phyloP scores from a whole-genome alignment of 331 rosid species.

The Telfairia occidentalis region DNA sequence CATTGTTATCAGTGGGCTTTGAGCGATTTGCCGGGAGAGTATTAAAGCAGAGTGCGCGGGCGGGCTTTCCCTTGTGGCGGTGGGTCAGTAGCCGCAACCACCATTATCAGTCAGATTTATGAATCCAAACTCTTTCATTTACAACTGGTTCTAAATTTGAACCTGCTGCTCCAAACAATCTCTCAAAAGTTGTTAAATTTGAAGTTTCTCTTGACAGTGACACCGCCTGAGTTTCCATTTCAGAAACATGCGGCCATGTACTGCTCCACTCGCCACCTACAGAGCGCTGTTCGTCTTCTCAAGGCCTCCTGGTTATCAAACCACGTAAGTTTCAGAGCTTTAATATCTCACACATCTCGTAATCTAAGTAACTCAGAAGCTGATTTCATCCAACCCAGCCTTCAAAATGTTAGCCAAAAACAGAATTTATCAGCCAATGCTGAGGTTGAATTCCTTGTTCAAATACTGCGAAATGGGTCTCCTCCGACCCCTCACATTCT shows the following conservation, averaged over 20 bases:
- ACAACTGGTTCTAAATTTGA: background rate
- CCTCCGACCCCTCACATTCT: constrained; percentile 22
- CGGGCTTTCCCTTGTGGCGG: background rate
- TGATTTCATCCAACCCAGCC: background rate
- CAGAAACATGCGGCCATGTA: constrained; percentile 12
- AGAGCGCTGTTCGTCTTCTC: background rate
- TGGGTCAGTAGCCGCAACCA: background rate
- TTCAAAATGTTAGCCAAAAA: background rate
- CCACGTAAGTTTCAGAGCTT: constrained; percentile 9
- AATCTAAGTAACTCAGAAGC: background rate
- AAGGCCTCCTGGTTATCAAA: background rate
- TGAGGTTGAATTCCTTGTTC: constrained; percentile 6
- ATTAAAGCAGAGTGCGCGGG: too few species aligned
- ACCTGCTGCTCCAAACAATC: background rate
- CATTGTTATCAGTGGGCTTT: too few species aligned
- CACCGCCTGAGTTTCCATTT: background rate
- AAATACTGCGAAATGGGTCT: constrained; percentile 14
- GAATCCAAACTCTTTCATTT: background rate
- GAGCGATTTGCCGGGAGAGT: too few species aligned
- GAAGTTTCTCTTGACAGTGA: background rate
- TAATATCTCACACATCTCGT: constrained; percentile 8
- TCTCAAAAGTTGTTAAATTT: background rate
- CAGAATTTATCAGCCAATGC: background rate
- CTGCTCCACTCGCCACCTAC: background rate
- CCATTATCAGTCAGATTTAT: background rate